A percentile compares a stretch with the other conserved stretches of the same genome.
Conservation (phyloP, 2,329 filamentous ascomycete species). For the Fusarium cicatricum region DNA sequence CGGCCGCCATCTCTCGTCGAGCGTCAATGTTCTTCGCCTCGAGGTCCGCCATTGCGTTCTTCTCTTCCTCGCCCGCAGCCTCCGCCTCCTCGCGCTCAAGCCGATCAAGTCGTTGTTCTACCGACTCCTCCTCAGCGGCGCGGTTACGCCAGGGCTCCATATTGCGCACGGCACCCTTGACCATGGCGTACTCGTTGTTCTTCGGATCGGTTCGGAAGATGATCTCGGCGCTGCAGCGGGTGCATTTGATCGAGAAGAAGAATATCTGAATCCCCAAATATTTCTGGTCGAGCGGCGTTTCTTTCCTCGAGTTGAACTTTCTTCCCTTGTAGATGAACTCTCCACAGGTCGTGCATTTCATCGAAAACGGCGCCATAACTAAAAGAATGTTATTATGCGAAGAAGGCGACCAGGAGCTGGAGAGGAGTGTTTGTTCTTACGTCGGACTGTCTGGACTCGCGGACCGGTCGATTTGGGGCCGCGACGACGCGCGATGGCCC, state of each 20-base stretch:
- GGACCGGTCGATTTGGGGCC: constrained; percentile 77
- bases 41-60: constrained; percentile 93
- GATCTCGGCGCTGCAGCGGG: constrained; percentile 84
- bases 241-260: constrained; percentile 85
- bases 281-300: constrained; percentile 85
- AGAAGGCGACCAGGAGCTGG: not conserved
- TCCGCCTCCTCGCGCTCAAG: constrained; percentile 78
- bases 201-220: constrained; percentile 95
- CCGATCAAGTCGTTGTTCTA: constrained; percentile 86
- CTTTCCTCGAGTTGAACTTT: constrained; percentile 96
- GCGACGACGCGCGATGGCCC: constrained; percentile 75
- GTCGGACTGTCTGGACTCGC: constrained; percentile 83
- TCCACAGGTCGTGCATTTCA: constrained; percentile 58
- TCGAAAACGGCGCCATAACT: constrained; percentile 64
- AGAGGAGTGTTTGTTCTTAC: constrained; percentile 3
- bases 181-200: constrained; percentile 86
- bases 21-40: constrained; percentile 94
- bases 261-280: constrained; percentile 90
- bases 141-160: constrained; percentile 86
- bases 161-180: constrained; percentile 88
- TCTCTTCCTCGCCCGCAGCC: constrained; percentile 71
- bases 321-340: constrained; percentile 93
- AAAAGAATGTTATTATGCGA: not conserved
- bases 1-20: constrained; percentile 94
- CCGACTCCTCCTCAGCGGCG: constrained; percentile 75